phyloP scores from a whole-genome alignment of 371 early-diverging fungal species.

The Lichtheimia corymbifera region DNA sequence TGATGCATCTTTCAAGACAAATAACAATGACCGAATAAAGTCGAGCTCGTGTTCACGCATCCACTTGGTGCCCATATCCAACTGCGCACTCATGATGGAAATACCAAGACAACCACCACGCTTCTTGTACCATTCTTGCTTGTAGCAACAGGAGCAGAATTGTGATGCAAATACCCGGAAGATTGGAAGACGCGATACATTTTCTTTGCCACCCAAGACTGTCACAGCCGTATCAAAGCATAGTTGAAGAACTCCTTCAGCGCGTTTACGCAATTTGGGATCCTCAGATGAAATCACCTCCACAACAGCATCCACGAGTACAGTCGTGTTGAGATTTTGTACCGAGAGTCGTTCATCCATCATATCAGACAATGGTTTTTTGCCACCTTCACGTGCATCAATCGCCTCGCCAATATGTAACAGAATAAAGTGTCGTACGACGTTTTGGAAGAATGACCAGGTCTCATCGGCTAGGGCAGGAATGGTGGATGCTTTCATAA shows the following conservation, averaged over 20 bases:
- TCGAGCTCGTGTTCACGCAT: constrained; percentile 91
- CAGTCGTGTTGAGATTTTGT: constrained; percentile 56
- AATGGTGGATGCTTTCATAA: constrained; percentile 70
- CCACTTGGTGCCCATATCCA: constrained; percentile 88
- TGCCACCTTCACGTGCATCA: constrained; percentile 55
- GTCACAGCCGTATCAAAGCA: constrained; percentile 67
- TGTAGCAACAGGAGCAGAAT: constrained; percentile 85
- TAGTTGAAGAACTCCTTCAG: constrained; percentile 64
- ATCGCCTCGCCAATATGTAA: constrained; percentile 70
- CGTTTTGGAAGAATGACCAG: constrained; percentile 62
- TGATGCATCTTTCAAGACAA: constrained; percentile 90
- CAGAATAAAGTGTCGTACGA: constrained; percentile 77
- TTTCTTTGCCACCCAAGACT: constrained; percentile 60
- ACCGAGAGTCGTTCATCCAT: constrained; percentile 46
- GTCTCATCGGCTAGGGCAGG: constrained; percentile 69
- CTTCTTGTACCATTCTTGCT: constrained; percentile 83
- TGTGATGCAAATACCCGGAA: constrained; percentile 78
- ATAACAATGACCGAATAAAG: constrained; percentile 89
- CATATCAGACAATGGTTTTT: constrained; percentile 50
- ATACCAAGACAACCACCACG: constrained; percentile 92
- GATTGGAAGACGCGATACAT: constrained; percentile 66
- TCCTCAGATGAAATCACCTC: constrained; percentile 77
- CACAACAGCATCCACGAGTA: constrained; percentile 81
- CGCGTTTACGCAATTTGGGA: constrained; percentile 61
- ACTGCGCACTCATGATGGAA: constrained; percentile 73